phyloP scores from a whole-genome alignment of 2,329 filamentous ascomycete species.

The Verticillium dahliae region DNA sequence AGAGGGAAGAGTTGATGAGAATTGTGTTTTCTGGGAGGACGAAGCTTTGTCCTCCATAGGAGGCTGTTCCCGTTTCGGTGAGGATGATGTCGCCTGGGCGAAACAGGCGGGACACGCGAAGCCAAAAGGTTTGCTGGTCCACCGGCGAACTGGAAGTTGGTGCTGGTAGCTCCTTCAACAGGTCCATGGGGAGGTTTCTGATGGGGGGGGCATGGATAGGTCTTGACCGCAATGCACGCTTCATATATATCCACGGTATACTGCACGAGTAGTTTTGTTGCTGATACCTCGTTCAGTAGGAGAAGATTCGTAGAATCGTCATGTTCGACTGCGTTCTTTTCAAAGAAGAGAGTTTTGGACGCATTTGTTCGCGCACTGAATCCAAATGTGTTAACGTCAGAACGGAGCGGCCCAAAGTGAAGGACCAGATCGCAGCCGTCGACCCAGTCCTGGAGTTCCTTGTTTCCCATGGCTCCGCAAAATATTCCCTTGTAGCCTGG shows the following conservation, averaged over 20 bases:
- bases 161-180: constrained; percentile 10
- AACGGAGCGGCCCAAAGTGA: constrained; percentile 26
- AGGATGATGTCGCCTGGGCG: constrained; percentile 47
- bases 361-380: neutral
- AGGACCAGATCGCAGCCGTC: constrained; percentile 30
- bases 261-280: too few species aligned
- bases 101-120: constrained; percentile 19
- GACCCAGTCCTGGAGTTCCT: constrained; percentile 23
- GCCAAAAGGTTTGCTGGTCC: constrained; percentile 42
- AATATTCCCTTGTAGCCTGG: constrained; percentile 39
- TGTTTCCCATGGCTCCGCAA: constrained; percentile 27
- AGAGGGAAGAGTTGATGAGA: constrained; percentile 45
- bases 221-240: too few species aligned
- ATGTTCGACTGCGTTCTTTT: neutral
- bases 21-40: constrained; percentile 39
- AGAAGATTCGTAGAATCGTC: too few species aligned
- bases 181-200: constrained; percentile 17
- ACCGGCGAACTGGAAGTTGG: constrained; percentile 24
- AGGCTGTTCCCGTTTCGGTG: constrained; percentile 51
- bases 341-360: neutral
- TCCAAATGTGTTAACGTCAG: neutral
- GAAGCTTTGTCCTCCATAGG: constrained; percentile 45
- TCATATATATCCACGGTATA: too few species aligned
- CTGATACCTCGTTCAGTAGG: too few species aligned
- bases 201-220: neutral